These are phyloP conservation scores for Syzygium syzygioides DNA, from an alignment of 441 rosid species.

Conservation along the genomic window DNA sequence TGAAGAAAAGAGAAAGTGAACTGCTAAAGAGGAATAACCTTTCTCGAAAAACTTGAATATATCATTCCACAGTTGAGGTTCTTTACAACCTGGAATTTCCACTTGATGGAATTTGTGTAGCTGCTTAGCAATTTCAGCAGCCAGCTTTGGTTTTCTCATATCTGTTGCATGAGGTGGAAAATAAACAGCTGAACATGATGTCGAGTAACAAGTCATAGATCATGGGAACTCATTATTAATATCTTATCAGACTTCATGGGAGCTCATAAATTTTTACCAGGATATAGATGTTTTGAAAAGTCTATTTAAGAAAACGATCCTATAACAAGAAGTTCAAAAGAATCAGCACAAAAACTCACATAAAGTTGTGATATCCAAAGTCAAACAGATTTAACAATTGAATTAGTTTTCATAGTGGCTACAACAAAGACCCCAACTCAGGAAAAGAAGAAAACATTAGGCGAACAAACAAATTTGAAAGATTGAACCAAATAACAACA, in stretches of 20 bases:
- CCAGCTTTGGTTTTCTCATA: conserved; percentile 72
- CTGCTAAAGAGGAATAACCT: conserved; percentile 34
- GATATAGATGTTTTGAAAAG: neutral
- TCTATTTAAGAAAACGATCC: neutral
- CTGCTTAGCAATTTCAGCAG: conserved; percentile 81
- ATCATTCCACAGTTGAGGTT: conserved; percentile 91
- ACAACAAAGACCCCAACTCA: neutral
- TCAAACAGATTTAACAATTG: neutral
- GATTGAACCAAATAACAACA: neutral
- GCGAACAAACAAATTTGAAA: neutral
- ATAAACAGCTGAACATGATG: neutral
- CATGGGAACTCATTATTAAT: neutral
- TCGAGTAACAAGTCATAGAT: neutral
- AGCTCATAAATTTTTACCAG: neutral
- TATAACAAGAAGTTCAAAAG: neutral
- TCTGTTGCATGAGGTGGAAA: conserved; percentile 33
- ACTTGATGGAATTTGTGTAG: conserved; percentile 75
- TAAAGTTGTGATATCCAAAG: neutral
- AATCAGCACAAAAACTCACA: neutral
- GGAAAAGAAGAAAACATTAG: neutral
- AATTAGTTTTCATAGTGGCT: neutral
- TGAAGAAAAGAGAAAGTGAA: neutral
- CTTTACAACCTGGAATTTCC: conserved; percentile 84
- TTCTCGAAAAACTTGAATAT: conserved; percentile 77
- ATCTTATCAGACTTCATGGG: neutral